Evolutionary conservation across 2,329 filamentous ascomycete species (phyloP), one percentile per base, ranked within the genome.

Genomic region (Aspergillus sp.): DNA sequence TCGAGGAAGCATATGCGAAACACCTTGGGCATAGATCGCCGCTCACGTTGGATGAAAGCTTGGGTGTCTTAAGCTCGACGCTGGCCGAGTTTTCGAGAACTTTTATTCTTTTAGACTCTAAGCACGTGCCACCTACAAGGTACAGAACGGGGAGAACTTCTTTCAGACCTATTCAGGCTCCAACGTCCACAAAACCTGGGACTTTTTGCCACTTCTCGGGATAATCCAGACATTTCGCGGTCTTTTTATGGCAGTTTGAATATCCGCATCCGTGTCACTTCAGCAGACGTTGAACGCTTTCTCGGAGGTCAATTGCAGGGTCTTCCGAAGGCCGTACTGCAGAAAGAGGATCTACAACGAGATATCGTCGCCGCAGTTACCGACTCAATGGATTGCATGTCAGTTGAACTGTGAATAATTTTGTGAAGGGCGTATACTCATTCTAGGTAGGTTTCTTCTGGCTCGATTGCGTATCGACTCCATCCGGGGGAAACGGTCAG

Each of bases 131-230:
- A 62, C 12, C 27, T 30, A 1, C 40, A 37, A 0, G 61, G 15
- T 19, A 41, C 15, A 12, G 20, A 19, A 8, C 40, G 34, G 3
- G 48, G 12, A 13, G 45, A 37, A 6, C 40, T 70, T n/a, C 52
- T 74, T 3, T 17, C 15, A 0, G 46, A 65, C 24, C n/a, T 75
- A 2, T 64, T 64, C 11, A 58, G 39, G 5, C 42, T 74, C 11
- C 68, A 68, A 27, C 40, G 17, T 1, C 54, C 54, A 9, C 34
- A n/a, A 6, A 56, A 44, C 13, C 40, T 60, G 9, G 73, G 67
- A 41, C 5, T 75, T 24, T 67, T 75, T 19, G 68, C 63, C 11
- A 77, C 75, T 3, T 73, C 75, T 6, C 58, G 75, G 27, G 60
- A 59, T 20, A 63, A 66, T 24, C 63, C 59, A 3, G 63, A 70